Evolutionary conservation across 345 rosid genomes (phyloP).

Genomic region (Corchorus capsularis): DNA sequence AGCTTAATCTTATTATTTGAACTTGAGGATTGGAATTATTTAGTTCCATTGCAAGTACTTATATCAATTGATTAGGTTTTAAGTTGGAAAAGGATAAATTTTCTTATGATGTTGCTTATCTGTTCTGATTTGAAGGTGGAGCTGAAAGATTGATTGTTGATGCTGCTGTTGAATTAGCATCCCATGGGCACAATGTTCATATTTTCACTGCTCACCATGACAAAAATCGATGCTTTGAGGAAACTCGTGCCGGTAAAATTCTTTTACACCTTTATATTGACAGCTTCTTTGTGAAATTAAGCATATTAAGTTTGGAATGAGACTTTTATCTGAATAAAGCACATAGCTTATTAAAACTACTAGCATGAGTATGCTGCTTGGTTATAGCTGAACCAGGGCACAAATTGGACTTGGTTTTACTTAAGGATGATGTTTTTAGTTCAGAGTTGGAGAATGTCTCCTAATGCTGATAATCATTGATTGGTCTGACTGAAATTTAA

Average conservation of each 20-base stretch:
- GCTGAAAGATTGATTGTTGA: slow-evolving; percentile 95
- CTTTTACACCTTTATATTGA: not conserved
- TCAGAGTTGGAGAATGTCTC: not conserved
- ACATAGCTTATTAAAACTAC: not conserved
- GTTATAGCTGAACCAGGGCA: not conserved
- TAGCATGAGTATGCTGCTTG: not conserved
- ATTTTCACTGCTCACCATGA: slow-evolving; percentile 92
- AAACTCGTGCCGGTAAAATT: slow-evolving; percentile 68
- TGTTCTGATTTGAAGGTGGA: slow-evolving; percentile 56
- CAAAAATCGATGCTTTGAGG: slow-evolving; percentile 83
- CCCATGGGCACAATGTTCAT: slow-evolving; percentile 81
- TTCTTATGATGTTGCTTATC: not conserved
- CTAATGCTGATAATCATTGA: too few species aligned
- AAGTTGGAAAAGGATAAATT: not conserved
- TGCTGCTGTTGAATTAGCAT: slow-evolving; percentile 85
- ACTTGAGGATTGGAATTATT: not conserved
- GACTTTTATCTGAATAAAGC: not conserved
- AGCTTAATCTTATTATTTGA: slow-evolving; percentile 2
- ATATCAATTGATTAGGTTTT: not conserved
- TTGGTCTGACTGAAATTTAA: slow-evolving; percentile 4
- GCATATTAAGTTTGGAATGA: not conserved
- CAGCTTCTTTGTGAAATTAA: not conserved
- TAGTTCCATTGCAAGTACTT: not conserved
- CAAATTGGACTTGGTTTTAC: not conserved
- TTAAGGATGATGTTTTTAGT: not conserved